A percentile compares a stretch with the other conserved stretches of the same genome.
Evolutionary conservation across 345 rosid genomes (phyloP).

Genomic region (Pistacia atlantica): DNA sequence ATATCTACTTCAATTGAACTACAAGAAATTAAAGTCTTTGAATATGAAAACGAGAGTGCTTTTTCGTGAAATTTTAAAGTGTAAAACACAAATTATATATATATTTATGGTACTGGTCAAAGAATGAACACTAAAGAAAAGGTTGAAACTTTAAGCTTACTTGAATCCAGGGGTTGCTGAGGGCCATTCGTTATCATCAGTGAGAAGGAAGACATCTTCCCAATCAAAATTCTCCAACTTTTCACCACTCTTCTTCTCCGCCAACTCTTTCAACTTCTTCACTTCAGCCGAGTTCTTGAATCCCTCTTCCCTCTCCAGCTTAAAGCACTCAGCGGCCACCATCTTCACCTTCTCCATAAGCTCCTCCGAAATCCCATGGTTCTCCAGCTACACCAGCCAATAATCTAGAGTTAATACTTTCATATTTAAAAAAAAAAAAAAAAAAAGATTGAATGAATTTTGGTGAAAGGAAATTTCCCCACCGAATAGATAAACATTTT

Average conservation of each 20-base stretch:
- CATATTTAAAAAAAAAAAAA: no score
- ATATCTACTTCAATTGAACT: not conserved
- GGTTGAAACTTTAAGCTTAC: constrained; percentile 35
- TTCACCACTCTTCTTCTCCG: constrained; percentile 41
- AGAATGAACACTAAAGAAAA: not conserved
- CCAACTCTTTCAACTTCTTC: constrained; percentile 49
- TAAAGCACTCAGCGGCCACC: constrained; percentile 55
- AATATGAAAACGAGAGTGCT: not conserved
- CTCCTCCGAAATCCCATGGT: constrained; percentile 80
- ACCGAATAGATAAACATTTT: not conserved
- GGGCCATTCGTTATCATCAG: constrained; percentile 70
- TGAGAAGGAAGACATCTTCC: constrained; percentile 84
- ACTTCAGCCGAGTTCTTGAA: constrained; percentile 58
- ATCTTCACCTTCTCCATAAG: constrained; percentile 75
- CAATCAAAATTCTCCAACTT: constrained; percentile 71
- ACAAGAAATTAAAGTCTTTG: not conserved
- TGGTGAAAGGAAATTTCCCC: not conserved
- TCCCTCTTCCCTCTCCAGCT: constrained; percentile 66
- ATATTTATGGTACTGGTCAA: not conserved
- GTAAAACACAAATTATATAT: not conserved
- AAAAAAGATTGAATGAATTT: not conserved
- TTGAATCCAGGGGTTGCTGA: constrained; percentile 55
- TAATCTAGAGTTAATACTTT: no score
- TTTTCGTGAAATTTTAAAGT: no score
- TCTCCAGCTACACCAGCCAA: constrained; percentile 52